Evolutionary conservation across 805 yeast species (phyloP), one percentile per base, ranked within the genome.

Genomic region (Lipomyces yamadae): DNA sequence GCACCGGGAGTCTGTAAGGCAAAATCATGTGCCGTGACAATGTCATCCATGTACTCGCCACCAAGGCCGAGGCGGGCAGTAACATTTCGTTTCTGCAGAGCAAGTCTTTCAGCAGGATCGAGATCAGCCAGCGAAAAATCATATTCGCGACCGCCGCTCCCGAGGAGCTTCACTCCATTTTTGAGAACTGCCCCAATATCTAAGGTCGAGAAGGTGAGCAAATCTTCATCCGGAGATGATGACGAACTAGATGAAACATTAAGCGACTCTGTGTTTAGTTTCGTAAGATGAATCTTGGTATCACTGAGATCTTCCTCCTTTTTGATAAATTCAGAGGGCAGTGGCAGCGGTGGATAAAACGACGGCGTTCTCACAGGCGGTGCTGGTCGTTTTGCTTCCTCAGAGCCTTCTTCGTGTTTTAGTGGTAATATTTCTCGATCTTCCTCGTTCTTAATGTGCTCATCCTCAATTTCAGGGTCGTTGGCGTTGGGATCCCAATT

Each of bases 401-500:
- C 8, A 5, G 24, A 13, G 4, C 18, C 56, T 37, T 61, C 59
- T 30, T 56, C 50, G 35, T 32, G 34, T 48, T 59, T 59, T 34
- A 58, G 37, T 8, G 30, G 39, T 13, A 33, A 7, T 32, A 29
- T 37, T 1, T 42, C 48, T 7, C 67, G 72, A 18, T 70, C 75
- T 30, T 62, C 61, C 53, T 70, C 75, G 29, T 62, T 61, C 53
- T 68, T 74, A 1, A 72, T 73, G 10, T 58, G 67, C 13, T 70
- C 75, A 13, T 64, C 72, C 48, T 72, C 76, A 15, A 54, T 56
- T 39, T 24, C 30, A 2, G 61, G 37, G 33, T 39, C 68, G 52
- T 45, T 50, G 7, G 75, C 72, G 72, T 89, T 90, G 0, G 98
- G 98, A 74, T 91, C 92, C 98, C 98, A 95, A 37, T 81, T 74